Evolutionary conservation across 345 rosid genomes (phyloP), one percentile per base, ranked within the genome.

Genomic region (Eucalyptus cloeziana): DNA sequence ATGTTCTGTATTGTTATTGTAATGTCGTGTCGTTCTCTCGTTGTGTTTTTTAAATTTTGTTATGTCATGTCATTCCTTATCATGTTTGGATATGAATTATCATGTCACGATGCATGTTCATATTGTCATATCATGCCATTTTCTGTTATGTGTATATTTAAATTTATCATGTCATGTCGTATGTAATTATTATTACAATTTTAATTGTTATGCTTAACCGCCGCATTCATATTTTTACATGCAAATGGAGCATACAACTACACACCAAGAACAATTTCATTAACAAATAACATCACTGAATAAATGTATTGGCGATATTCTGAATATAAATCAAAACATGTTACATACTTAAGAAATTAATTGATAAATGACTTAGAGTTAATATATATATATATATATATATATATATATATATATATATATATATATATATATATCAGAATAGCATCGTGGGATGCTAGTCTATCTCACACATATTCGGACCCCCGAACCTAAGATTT

Each of bases 1-100:
- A 0, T 5, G 2, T 9, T 37, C 7, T 37, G 3, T 71, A 3
- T 37, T 17, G 7, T 21, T 76, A 76, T 22, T 40, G 9, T 19
- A 8, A 5, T 40, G 5, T 3, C 5, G 13, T 76, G 47, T 37
- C 15, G 4, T 33, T 71, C 25, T 71, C 81, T 33, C 76, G 0
- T 33, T 5, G 13, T 71, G 5, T 37, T 33, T 37, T 45, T 8
- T 40, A 4, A 40, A 22, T 76, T 76, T 22, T 40, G 27, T 40
- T 12, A 21, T 40, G 30, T 21, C 47, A 40, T 76, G 83, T 76
- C 47, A 76, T 40, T 22, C 1, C 83, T 76, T 76, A 40, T 76
- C 83, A 40, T 11, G 2, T 37, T 10, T 71, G 45, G 27, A 37
- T 19, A 19, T 19, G 8, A 71, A 71, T 37, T 37, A 69, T 4